Percentiles rank a stretch among this genome's conserved stretches.
These are phyloP conservation scores for Apiotrichum sp. DNA, from an alignment of 1,284 basidiomycete genomes.

Conservation along the genomic window DNA sequence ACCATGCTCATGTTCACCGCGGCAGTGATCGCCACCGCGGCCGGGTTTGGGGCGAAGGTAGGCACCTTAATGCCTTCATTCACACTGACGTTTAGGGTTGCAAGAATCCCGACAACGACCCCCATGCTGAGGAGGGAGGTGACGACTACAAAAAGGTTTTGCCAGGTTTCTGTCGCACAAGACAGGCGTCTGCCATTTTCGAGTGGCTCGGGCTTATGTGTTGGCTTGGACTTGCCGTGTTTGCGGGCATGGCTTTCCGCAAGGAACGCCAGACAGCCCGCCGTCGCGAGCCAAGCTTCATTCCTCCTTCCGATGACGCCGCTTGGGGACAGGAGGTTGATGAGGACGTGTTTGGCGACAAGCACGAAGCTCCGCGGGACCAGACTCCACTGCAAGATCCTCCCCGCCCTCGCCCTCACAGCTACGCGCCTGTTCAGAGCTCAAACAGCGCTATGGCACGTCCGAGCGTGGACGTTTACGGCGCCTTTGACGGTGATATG, in stretches of 20 bases:
- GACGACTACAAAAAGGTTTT: slow-evolving; percentile 63
- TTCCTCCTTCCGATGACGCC: slow-evolving; percentile 20
- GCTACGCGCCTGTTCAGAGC: slow-evolving; percentile 19
- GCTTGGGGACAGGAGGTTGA: slow-evolving; percentile 12
- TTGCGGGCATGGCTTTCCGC: slow-evolving; percentile 33
- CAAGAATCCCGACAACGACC: slow-evolving; percentile 57
- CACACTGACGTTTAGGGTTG: slow-evolving; percentile 54
- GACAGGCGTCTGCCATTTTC: slow-evolving; percentile 78
- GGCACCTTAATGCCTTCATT: neutral
- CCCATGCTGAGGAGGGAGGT: slow-evolving; percentile 29
- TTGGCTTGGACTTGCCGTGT: slow-evolving; percentile 31
- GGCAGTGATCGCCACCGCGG: slow-evolving; percentile 51
- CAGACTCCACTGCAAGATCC: neutral
- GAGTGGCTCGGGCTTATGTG: slow-evolving; percentile 56
- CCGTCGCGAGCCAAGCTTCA: slow-evolving; percentile 33
- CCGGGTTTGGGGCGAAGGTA: neutral
- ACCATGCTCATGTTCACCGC: slow-evolving; percentile 62
- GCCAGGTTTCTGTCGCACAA: slow-evolving; percentile 75
- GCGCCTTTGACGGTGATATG: slow-evolving; percentile 62
- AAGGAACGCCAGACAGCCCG: slow-evolving; percentile 21
- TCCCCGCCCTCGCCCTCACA: slow-evolving; percentile 1
- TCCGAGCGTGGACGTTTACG: slow-evolving; percentile 74
- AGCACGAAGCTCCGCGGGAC: slow-evolving; percentile 13
- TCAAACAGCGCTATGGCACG: slow-evolving; percentile 46
- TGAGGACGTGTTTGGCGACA: slow-evolving; percentile 33